Evolutionary conservation across 352 stramenopile species (phyloP).

Genomic region (Pythium apleroticum): DNA sequence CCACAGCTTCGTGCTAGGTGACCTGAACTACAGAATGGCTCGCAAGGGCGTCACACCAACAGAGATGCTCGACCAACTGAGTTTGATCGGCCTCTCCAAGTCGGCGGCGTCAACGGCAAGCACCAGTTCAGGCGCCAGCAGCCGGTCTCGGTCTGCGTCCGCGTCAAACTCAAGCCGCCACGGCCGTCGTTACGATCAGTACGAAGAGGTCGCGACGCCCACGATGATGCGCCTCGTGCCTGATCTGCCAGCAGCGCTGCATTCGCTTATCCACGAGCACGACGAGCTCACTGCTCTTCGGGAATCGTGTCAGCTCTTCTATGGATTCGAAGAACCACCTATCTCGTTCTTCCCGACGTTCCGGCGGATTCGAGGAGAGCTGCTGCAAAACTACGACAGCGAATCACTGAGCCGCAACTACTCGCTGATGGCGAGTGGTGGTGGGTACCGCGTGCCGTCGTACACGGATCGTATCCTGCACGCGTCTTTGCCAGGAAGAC

Average conservation of each 20-base stretch:
- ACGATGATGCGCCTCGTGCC: slow-evolving; percentile 15
- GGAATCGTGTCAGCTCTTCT: slow-evolving; percentile 68
- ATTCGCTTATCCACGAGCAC: slow-evolving; percentile 55
- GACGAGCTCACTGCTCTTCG: slow-evolving; percentile 72
- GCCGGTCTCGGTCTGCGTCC: neutral
- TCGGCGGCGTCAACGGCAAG: neutral
- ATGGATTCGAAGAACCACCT: slow-evolving; percentile 69
- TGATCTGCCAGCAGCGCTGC: slow-evolving; percentile 24
- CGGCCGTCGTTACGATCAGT: slow-evolving; percentile 3
- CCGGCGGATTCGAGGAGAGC: slow-evolving; percentile 60
- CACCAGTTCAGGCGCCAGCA: slow-evolving; percentile 7
- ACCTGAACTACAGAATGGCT: slow-evolving; percentile 89
- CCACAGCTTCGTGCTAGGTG: slow-evolving; percentile 88
- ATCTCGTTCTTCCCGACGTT: slow-evolving; percentile 83
- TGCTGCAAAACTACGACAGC: slow-evolving; percentile 32
- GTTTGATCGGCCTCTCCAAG: slow-evolving; percentile 16
- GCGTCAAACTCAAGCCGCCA: neutral
- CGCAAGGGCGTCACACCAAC: slow-evolving; percentile 40
- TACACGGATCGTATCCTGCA: slow-evolving; percentile 91
- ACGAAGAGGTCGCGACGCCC: slow-evolving; percentile 16
- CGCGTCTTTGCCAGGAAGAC: slow-evolving; percentile 60
- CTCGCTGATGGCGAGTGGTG: slow-evolving; percentile 56
- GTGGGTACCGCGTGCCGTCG: slow-evolving; percentile 75
- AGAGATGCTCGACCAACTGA: slow-evolving; percentile 53
- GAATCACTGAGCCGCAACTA: slow-evolving; percentile 56